Evolutionary conservation across 768 basidiomycete genomes (phyloP).

Genomic region (Russula brevipes): DNA sequence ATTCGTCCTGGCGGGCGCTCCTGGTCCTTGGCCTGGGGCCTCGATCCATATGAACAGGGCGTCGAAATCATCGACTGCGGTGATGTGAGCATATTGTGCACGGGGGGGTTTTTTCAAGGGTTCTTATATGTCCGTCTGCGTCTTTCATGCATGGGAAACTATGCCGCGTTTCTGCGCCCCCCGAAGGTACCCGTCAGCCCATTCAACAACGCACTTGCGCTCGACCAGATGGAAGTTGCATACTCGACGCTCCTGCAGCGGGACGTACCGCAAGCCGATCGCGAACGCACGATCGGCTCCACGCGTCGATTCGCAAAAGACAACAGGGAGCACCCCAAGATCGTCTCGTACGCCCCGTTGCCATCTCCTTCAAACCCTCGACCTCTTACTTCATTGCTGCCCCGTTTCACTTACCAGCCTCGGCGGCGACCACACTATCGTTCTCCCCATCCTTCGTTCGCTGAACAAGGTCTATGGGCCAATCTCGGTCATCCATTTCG

Average conservation of each 20-base stretch:
- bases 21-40: slow-evolving; percentile 69
- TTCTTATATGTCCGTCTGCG: no score
- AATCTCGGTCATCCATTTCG: slow-evolving; percentile 79
- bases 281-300: slow-evolving; percentile 21
- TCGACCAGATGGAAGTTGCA: slow-evolving; percentile 84
- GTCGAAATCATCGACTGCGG: slow-evolving; percentile 74
- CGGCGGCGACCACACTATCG: slow-evolving; percentile 89
- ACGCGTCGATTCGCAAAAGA: slow-evolving; percentile 46
- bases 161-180: no score
- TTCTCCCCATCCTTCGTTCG: slow-evolving; percentile 78
- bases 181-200: slow-evolving; percentile 66
- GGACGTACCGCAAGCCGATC: slow-evolving; percentile 32
- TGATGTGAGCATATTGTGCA: slow-evolving; percentile 45
- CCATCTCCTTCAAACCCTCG: not conserved
- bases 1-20: slow-evolving; percentile 50
- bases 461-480: slow-evolving; percentile 77
- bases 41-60: slow-evolving; percentile 56
- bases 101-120: no score
- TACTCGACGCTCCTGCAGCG: slow-evolving; percentile 72
- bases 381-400: not conserved
- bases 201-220: slow-evolving; percentile 76
- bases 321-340: slow-evolving; percentile 62
- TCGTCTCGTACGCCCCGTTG: slow-evolving; percentile 47
- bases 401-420: slow-evolving; percentile 24
- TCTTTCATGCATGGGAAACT: no score